Conservation (phyloP, 352 stramenopile genomes). For the Pythium aphanidermatum region DNA sequence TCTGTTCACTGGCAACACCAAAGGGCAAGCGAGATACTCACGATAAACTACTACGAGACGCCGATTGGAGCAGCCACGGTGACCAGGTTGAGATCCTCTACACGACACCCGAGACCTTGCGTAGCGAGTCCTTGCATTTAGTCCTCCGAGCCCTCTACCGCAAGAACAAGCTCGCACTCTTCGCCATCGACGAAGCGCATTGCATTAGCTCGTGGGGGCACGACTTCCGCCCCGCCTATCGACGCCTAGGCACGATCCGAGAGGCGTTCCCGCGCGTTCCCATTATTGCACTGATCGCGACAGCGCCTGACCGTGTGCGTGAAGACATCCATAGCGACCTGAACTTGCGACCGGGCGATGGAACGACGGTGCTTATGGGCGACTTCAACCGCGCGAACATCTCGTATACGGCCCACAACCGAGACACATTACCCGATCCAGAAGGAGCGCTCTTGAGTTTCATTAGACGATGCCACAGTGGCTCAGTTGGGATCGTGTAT, state of each 20-base stretch:
- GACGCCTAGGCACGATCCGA: constrained; percentile 33
- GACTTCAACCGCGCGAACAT: constrained; percentile 64
- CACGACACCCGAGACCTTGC: constrained; percentile 82
- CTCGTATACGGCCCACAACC: constrained; percentile 41
- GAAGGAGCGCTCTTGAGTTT: constrained; percentile 25
- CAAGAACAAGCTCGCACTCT: constrained; percentile 32
- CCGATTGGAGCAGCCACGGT: too few species aligned
- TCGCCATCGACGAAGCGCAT: constrained; percentile 88
- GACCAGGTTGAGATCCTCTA: constrained; percentile 71
- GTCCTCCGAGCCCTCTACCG: constrained; percentile 25
- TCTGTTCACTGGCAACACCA: too few species aligned
- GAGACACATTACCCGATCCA: constrained; percentile 30
- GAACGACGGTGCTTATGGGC: constrained; percentile 28
- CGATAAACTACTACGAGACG: too few species aligned
- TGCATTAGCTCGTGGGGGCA: constrained; percentile 89
- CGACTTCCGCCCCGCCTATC: constrained; percentile 83
- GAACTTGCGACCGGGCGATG: constrained; percentile 21
- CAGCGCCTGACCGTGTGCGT: constrained; percentile 62
- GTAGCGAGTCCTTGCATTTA: constrained; percentile 39
- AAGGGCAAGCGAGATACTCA: too few species aligned
- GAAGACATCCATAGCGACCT: constrained; percentile 44
- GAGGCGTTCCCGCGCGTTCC: constrained; percentile 24
- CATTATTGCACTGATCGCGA: constrained; percentile 89
- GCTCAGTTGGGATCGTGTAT: constrained; percentile 34
- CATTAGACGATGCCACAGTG: constrained; percentile 26